Evolutionary conservation across 768 basidiomycete species (phyloP), one percentile per base, ranked within the genome.

Genomic region (Rubroboletus pulcherrimus): DNA sequence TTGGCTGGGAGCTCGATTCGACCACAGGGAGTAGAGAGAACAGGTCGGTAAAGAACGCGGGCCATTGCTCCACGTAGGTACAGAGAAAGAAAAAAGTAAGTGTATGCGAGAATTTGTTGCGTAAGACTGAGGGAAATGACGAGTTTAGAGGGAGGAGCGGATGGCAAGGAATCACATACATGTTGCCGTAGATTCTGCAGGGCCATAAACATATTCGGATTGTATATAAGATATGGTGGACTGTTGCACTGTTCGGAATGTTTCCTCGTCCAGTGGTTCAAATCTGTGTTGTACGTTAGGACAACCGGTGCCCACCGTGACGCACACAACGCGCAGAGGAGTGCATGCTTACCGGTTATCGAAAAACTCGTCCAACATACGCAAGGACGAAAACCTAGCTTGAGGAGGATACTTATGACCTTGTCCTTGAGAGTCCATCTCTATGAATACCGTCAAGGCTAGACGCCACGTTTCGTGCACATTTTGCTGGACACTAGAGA

Each of bases 41-140:
- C 44, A 91, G 74, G 70, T 90, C 84, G 62, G 79, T 71, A 77
- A 97, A 88, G 79, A 98, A 91, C 31, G 85, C 73, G 55, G 93
- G 87, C 86, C 91, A 91, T 73, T 89, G 89, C 52, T 86, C 81
- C 60, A 85, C 81, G 72, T 96, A 97, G 12, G 89, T 86, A 77
- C 85, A 86, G 49, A 95, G 81, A 75, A 95, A 95, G 74, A 95
- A 85, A 47, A 92, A 81, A 1, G 91, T 89, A 56, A 94, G 78
- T 37, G 91, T 91, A 75, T 93, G 91, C 29, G 91, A 90, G 75
- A 93, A 92, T 72, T 97, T 97, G 78, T 98, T 98, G 68, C 95
- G 86, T 52, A 98, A 74, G 73, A 90, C 93, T 95, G 57, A 40
- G 50, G 60, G 66, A 53, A 62, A 56, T 15, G 49, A 35, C 40